Evolutionary conservation across 2,329 filamentous ascomycete genomes (phyloP).

Genomic region (Annulohypoxylon truncatum): DNA sequence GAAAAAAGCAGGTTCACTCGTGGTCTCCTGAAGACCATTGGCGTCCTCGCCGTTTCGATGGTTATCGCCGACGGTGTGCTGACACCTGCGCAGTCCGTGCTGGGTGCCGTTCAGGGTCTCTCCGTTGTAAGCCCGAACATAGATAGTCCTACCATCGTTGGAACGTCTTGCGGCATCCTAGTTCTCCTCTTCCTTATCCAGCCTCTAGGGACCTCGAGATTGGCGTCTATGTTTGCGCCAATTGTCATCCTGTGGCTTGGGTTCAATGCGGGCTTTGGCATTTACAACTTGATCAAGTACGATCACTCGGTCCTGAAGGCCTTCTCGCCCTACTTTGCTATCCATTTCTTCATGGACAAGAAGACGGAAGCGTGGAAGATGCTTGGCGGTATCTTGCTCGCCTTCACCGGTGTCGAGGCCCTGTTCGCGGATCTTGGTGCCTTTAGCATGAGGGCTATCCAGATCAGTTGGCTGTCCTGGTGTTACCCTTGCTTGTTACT

Average conservation of each 20-base stretch:
- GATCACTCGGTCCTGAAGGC: slow-evolving; percentile 67
- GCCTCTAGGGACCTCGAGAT: slow-evolving; percentile 71
- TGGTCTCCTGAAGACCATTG: slow-evolving; percentile 68
- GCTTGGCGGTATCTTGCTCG: slow-evolving; percentile 77
- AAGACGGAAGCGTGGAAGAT: slow-evolving; percentile 70
- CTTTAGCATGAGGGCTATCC: slow-evolving; percentile 76
- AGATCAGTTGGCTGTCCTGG: slow-evolving; percentile 77
- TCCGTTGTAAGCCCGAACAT: slow-evolving; percentile 69
- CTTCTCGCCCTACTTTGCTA: slow-evolving; percentile 69
- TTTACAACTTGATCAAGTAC: slow-evolving; percentile 68
- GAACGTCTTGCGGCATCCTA: slow-evolving; percentile 72
- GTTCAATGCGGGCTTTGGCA: slow-evolving; percentile 71
- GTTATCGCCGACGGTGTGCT: slow-evolving; percentile 75
- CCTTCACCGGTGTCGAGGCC: slow-evolving; percentile 83
- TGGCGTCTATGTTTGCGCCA: slow-evolving; percentile 72
- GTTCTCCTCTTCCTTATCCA: slow-evolving; percentile 73
- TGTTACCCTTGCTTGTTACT: slow-evolving; percentile 74
- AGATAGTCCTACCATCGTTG: slow-evolving; percentile 67
- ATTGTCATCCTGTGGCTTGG: slow-evolving; percentile 75
- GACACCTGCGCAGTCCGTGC: slow-evolving; percentile 76
- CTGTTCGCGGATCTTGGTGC: slow-evolving; percentile 83
- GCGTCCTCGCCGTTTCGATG: slow-evolving; percentile 74
- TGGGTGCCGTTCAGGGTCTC: slow-evolving; percentile 75
- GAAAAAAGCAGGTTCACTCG: slow-evolving; percentile 67
- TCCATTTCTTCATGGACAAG: slow-evolving; percentile 69